Percentiles rank a stretch among this genome's conserved stretches.
phyloP scores from a whole-genome alignment of 164 flowering plant genomes.

The Stephania cephalantha region DNA sequence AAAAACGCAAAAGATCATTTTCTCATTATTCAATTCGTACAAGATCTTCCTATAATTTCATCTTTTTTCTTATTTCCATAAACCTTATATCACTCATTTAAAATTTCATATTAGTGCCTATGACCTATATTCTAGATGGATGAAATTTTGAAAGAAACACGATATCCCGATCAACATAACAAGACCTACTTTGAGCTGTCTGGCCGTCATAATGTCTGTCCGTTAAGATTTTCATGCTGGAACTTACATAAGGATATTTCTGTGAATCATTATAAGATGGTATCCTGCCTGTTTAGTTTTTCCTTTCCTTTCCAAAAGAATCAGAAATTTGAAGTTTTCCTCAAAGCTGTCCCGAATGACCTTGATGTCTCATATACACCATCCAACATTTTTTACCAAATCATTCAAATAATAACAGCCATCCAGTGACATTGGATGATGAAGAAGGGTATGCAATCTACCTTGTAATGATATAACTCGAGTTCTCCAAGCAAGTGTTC shows the following conservation, averaged over 20 bases:
- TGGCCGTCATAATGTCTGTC: background rate
- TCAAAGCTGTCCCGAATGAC: background rate
- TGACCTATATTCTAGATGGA: background rate
- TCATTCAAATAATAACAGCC: background rate
- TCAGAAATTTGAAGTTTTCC: too few relatives aligned
- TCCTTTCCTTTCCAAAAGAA: too few relatives aligned
- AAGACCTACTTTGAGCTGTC: background rate
- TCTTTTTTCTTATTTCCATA: background rate
- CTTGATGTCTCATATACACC: background rate
- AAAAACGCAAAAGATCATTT: background rate
- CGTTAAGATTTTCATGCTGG: background rate
- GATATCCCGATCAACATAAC: background rate
- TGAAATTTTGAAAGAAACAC: background rate
- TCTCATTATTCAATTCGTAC: background rate
- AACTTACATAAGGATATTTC: too few relatives aligned
- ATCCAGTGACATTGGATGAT: background rate
- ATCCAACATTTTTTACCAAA: background rate
- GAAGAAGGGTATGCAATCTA: conserved; percentile 13
- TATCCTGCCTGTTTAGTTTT: background rate
- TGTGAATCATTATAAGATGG: background rate
- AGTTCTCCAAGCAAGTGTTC: conserved; percentile 72
- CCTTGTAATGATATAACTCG: conserved; percentile 62
- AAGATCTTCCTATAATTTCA: background rate
- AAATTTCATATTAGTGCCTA: background rate
- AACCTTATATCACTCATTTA: background rate